Evolutionary conservation across 495 filamentous ascomycete genomes (phyloP).

Genomic region (Cudoniella acicularis): DNA sequence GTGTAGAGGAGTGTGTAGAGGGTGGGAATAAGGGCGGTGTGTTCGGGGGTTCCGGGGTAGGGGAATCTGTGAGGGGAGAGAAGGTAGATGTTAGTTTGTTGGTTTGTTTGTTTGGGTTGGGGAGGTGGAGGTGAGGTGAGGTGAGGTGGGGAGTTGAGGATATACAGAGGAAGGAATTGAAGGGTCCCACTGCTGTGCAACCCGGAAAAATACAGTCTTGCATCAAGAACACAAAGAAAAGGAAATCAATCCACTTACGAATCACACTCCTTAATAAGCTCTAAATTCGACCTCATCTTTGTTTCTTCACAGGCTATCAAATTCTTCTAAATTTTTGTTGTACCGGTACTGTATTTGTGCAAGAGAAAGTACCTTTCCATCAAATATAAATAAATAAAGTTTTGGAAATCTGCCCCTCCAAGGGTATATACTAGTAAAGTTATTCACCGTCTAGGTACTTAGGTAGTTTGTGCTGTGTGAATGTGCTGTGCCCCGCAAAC

Average conservation of each 20-base stretch:
- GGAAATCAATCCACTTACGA: slow-evolving; percentile 39
- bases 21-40: slow-evolving; percentile 45
- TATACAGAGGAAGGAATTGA: neutral
- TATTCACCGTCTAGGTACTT: too few species aligned
- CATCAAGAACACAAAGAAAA: neutral
- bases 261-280: slow-evolving; percentile 59
- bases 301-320: neutral
- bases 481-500: too few species aligned
- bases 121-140: neutral
- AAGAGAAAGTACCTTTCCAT: too few species aligned
- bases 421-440: too few species aligned
- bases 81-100: neutral
- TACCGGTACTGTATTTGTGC: too few species aligned
- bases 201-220: neutral
- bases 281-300: slow-evolving; percentile 49
- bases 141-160: too few species aligned
- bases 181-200: neutral
- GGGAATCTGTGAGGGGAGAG: slow-evolving; percentile 54
- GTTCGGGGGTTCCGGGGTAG: slow-evolving; percentile 51
- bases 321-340: neutral
- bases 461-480: too few species aligned
- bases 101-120: neutral
- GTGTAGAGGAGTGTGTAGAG: slow-evolving; percentile 43
- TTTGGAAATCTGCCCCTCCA: neutral
- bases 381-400: too few species aligned